Percentiles rank a stretch among this genome's conserved stretches.
These are phyloP conservation scores for Annulohypoxylon stygium DNA, from an alignment of 495 filamentous ascomycete species.

Conservation along the genomic window DNA sequence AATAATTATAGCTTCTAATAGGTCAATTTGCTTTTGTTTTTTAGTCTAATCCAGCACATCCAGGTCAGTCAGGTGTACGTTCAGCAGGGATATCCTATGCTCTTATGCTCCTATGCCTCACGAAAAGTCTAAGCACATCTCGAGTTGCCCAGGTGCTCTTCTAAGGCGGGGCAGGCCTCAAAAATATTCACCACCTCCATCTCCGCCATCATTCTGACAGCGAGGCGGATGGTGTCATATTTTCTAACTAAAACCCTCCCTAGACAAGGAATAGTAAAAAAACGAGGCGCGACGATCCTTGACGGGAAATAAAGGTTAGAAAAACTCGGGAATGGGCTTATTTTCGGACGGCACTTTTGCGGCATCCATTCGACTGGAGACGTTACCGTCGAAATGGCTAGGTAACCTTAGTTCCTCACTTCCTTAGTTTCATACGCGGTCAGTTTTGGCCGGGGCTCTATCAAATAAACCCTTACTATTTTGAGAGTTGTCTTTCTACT, in stretches of 20 bases:
- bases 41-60: slow-evolving; percentile 1
- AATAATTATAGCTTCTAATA: slow-evolving; percentile 12
- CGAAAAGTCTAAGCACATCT: slow-evolving; percentile 20
- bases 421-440: slow-evolving; percentile 20
- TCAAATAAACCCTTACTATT: background rate
- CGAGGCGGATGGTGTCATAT: slow-evolving; percentile 19
- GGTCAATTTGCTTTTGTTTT: slow-evolving; percentile 28
- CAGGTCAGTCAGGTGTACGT: slow-evolving; percentile 26
- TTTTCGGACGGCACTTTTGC: slow-evolving; percentile 7
- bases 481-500: background rate
- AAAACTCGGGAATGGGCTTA: slow-evolving; percentile 13
- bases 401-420: background rate
- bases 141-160: background rate
- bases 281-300: slow-evolving; percentile 36
- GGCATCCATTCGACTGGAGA: slow-evolving; percentile 14
- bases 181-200: background rate
- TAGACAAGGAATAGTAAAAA: slow-evolving; percentile 20
- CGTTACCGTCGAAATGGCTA: background rate
- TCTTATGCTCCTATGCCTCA: background rate
- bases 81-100: slow-evolving; percentile 28
- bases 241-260: slow-evolving; percentile 16
- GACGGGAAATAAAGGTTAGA: slow-evolving; percentile 9
- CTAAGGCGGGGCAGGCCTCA: slow-evolving; percentile 20
- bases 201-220: slow-evolving; percentile 28
- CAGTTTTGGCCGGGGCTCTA: slow-evolving; percentile 22